Percentiles rank a stretch among this genome's conserved stretches.
phyloP scores from a whole-genome alignment of 2,329 filamentous ascomycete genomes.

The Remersonia thermophila region DNA sequence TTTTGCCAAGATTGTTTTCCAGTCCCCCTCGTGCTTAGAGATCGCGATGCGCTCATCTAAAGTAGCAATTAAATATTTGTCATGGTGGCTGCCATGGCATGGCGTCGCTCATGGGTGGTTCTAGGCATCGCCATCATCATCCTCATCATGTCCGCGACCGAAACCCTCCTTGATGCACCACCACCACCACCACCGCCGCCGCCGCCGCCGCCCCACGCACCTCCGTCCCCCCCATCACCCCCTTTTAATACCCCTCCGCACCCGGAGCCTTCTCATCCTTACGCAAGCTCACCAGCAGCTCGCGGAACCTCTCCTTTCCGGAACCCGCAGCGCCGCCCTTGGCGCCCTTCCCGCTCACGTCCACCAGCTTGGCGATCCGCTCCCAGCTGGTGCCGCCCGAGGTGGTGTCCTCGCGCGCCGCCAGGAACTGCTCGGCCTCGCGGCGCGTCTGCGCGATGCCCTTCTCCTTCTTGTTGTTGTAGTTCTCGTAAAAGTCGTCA shows the following conservation, averaged over 20 bases:
- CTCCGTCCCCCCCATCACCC: background rate
- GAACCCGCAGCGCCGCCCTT: constrained; percentile 80
- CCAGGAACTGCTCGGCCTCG: constrained; percentile 88
- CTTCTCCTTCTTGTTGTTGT: constrained; percentile 97
- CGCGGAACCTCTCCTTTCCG: constrained; percentile 92
- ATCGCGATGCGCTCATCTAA: no score
- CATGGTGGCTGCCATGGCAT: background rate
- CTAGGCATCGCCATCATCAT: background rate
- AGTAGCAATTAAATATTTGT: background rate
- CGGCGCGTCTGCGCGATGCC: constrained; percentile 73
- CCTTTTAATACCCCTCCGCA: constrained; percentile 45
- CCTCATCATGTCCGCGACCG: no score
- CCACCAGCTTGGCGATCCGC: constrained; percentile 93
- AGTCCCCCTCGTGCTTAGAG: background rate
- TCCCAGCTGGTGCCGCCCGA: constrained; percentile 97
- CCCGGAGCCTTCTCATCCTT: constrained; percentile 83
- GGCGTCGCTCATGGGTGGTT: background rate
- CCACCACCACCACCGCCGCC: no score
- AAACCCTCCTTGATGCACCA: no score
- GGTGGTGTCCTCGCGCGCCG: constrained; percentile 79
- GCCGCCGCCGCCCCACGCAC: no score
- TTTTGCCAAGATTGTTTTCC: no score
- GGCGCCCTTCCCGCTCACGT: constrained; percentile 83
- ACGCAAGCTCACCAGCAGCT: constrained; percentile 72
- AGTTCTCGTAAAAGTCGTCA: constrained; percentile 98